Evolutionary conservation across 164 flowering plant genomes (phyloP).

Genomic region (Vitis cinerea): DNA sequence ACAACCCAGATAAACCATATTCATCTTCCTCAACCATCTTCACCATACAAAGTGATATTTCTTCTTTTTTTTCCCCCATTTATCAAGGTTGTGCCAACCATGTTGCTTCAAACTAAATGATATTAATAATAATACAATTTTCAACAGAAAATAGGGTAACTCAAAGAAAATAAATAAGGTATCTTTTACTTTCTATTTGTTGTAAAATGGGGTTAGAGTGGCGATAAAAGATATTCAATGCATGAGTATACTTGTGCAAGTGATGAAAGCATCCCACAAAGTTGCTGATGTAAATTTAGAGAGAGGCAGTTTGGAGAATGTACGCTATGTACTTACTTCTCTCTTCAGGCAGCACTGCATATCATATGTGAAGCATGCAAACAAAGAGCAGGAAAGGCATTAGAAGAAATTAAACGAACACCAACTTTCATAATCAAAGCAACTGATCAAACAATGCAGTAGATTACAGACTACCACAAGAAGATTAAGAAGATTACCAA

Average conservation of each 20-base stretch:
- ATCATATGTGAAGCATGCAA: slow-evolving; percentile 36
- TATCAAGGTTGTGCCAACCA: no score
- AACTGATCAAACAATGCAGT: neutral
- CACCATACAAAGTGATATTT: no score
- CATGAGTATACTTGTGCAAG: neutral
- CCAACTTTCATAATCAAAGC: neutral
- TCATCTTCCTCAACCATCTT: no score
- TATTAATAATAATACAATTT: no score
- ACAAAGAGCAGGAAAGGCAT: slow-evolving; percentile 11
- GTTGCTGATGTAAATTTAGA: neutral
- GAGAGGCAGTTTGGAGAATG: slow-evolving; percentile 5
- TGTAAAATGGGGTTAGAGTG: no score
- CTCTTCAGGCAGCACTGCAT: slow-evolving; percentile 86
- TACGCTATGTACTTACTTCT: slow-evolving; percentile 60
- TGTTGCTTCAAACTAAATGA: no score
- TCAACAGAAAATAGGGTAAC: no score
- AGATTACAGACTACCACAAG: neutral
- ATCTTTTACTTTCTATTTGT: no score
- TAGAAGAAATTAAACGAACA: neutral
- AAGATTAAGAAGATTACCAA: no score
- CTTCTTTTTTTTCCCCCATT: no score
- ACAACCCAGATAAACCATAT: no score
- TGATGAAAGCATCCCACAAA: neutral
- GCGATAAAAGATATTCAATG: no score
- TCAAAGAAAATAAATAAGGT: neutral